Conservation (phyloP, 305 asterid species). For the Petunia hybrid region DNA sequence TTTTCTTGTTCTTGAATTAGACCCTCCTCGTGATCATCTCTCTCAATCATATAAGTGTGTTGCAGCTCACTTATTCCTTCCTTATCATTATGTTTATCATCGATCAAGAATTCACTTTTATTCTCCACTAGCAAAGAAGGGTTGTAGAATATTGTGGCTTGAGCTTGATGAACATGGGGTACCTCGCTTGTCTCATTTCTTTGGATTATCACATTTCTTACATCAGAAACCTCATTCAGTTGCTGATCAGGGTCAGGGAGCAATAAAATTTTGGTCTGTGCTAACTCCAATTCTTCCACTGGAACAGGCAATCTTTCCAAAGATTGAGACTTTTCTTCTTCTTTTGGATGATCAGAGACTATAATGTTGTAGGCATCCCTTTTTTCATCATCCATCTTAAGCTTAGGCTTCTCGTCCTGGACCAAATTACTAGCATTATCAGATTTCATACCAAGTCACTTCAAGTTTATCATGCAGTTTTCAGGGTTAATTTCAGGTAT, state of each 20-base stretch:
- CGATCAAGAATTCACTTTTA: slow-evolving; percentile 27
- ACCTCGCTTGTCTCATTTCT: slow-evolving; percentile 34
- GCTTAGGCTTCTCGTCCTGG: slow-evolving; percentile 50
- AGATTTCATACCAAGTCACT: slow-evolving; percentile 1
- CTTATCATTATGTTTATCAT: slow-evolving; percentile 22
- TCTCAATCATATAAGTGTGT: slow-evolving; percentile 28
- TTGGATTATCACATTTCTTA: slow-evolving; percentile 19
- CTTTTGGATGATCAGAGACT: slow-evolving; percentile 29
- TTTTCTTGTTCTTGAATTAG: slow-evolving; percentile 33
- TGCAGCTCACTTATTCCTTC: slow-evolving; percentile 37
- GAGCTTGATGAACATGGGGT: slow-evolving; percentile 30
- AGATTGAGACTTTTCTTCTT: slow-evolving; percentile 26
- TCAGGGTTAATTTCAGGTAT: too few relatives aligned
- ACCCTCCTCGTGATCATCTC: neutral
- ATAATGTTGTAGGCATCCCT: slow-evolving; percentile 1
- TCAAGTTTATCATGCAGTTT: neutral
- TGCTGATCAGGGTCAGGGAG: slow-evolving; percentile 28
- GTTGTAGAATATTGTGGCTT: slow-evolving; percentile 19
- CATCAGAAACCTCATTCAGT: slow-evolving; percentile 4
- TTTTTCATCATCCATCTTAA: slow-evolving; percentile 36
- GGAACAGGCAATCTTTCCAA: slow-evolving; percentile 21
- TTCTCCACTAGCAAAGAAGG: slow-evolving; percentile 27
- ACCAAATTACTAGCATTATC: slow-evolving; percentile 29
- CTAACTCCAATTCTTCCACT: slow-evolving; percentile 25
- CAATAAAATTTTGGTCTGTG: slow-evolving; percentile 30